phyloP scores from a whole-genome alignment of 2,329 filamentous ascomycete genomes.

The Alternaria burnsii region DNA sequence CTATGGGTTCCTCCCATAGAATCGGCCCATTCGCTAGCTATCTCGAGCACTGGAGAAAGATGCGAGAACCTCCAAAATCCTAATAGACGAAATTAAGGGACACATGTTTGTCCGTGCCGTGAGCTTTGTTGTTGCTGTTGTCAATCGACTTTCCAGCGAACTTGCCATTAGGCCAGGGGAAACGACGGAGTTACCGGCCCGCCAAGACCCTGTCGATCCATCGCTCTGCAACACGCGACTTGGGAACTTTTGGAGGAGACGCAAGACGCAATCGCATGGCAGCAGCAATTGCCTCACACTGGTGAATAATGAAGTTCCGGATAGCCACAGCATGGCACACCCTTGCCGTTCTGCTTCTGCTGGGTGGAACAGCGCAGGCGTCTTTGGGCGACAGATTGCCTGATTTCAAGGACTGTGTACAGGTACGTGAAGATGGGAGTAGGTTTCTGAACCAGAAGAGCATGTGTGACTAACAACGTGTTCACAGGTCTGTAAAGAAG shows the following conservation, averaged over 20 bases:
- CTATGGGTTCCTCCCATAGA: no score
- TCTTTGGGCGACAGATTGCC: slow-evolving; percentile 85
- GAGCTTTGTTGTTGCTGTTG: no score
- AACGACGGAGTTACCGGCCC: slow-evolving; percentile 4
- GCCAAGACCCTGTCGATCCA: slow-evolving; percentile 18
- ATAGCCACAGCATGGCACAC: slow-evolving; percentile 34
- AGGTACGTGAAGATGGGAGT: slow-evolving; percentile 62
- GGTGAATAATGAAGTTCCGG: slow-evolving; percentile 39
- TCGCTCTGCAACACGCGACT: slow-evolving; percentile 6
- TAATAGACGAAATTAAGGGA: no score
- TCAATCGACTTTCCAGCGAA: no score
- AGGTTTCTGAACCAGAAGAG: no score
- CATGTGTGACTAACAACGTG: slow-evolving; percentile 11
- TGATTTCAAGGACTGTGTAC: slow-evolving; percentile 86
- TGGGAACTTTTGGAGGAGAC: neutral
- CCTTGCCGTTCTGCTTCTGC: slow-evolving; percentile 37
- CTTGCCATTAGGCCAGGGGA: neutral
- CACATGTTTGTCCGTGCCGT: no score
- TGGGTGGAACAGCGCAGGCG: slow-evolving; percentile 61
- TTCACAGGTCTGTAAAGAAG: slow-evolving; percentile 74
- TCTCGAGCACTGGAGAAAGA: no score
- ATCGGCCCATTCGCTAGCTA: no score
- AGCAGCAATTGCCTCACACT: neutral
- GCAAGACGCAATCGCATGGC: slow-evolving; percentile 2
- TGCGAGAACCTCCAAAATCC: no score